Evolutionary conservation across 768 basidiomycete species (phyloP), one percentile per base, ranked within the genome.

Genomic region (Termitomyces sp.): DNA sequence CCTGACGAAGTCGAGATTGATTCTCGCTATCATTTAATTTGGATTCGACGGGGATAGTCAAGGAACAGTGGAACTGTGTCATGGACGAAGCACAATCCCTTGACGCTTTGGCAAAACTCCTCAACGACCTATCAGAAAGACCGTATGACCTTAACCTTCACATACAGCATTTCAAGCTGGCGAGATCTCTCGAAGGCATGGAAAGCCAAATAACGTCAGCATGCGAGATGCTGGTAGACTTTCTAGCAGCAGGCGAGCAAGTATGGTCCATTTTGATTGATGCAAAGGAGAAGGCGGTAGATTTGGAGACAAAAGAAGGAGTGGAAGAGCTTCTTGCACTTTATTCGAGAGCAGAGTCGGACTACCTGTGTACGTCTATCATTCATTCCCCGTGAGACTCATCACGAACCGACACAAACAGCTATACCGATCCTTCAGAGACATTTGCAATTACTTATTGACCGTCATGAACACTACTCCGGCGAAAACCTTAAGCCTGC

Each of bases 261-360:
- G 81, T 91, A 22, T 94, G 92, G 92, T 60, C 87, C n/a, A 84
- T 86, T 22, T 75, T 92, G 46, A 78, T 92, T 36, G 76, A 83
- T 12, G 74, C 78, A 20, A 89, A 86, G 70, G 71, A 79, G 52
- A 70, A 75, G n/a, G 66, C 76, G 0, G 77, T 79, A 2, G 76
- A 89, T 64, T 58, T 88, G 22, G 76, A 85, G n/a, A 81, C 81
- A 2, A 69, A 74, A 18, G 76, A 81, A 50, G 85, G 83, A 8
- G 75, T 84, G 22, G 66, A 81, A 48, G 84, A 85, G 49, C 68
- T 93, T 44, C 71, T 92, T 60, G 77, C 79, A 16, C 67, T 90
- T 42, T 94, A 88, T 70, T 74, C 77, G 42, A 81, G 80, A 39
- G 92, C 93, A 22, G 89, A 89, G 67, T 74, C 70, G 11, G 93